Evolutionary conservation across 2,329 filamentous ascomycete genomes (phyloP).

Genomic region (Penicillium hesseltinei): DNA sequence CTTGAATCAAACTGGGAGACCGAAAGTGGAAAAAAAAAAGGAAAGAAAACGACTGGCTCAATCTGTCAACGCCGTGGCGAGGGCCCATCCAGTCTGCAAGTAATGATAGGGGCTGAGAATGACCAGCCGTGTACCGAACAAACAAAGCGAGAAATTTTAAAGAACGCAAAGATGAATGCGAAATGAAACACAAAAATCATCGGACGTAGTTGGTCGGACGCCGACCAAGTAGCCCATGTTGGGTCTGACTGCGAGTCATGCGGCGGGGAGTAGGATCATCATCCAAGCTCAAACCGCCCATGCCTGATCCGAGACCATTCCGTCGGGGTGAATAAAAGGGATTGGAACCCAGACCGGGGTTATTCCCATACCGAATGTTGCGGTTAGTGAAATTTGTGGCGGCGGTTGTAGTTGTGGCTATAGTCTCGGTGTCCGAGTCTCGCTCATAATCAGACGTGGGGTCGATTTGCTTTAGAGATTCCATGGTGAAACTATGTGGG

Average conservation of each 20-base stretch:
- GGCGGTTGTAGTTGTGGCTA: slow-evolving; percentile 32
- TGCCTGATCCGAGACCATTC: slow-evolving; percentile 33
- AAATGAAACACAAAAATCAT: slow-evolving; percentile 3
- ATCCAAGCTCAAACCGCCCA: slow-evolving; percentile 36
- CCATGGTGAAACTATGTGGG: slow-evolving; percentile 34
- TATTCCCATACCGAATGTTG: slow-evolving; percentile 38
- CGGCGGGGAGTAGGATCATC: slow-evolving; percentile 32
- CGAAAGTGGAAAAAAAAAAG: slow-evolving; percentile 2
- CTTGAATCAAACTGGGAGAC: slow-evolving; percentile 4
- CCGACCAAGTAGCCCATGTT: slow-evolving; percentile 22
- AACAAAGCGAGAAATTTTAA: neutral
- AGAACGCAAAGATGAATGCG: neutral
- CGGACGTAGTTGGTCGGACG: slow-evolving; percentile 18
- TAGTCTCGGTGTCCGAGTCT: slow-evolving; percentile 41
- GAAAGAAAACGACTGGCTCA: neutral
- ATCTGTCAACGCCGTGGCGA: neutral
- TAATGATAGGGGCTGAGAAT: neutral
- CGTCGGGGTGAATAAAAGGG: slow-evolving; percentile 31
- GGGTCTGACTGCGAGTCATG: slow-evolving; percentile 37
- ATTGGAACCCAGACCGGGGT: slow-evolving; percentile 16
- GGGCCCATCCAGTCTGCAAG: neutral
- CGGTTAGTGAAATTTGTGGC: slow-evolving; percentile 35
- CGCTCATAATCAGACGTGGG: slow-evolving; percentile 33
- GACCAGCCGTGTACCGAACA: neutral
- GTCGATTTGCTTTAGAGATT: slow-evolving; percentile 32